Evolutionary conservation across 2,329 filamentous ascomycete genomes (phyloP), one percentile per base, ranked within the genome.

Genomic region (Boeremia lycopersici): DNA sequence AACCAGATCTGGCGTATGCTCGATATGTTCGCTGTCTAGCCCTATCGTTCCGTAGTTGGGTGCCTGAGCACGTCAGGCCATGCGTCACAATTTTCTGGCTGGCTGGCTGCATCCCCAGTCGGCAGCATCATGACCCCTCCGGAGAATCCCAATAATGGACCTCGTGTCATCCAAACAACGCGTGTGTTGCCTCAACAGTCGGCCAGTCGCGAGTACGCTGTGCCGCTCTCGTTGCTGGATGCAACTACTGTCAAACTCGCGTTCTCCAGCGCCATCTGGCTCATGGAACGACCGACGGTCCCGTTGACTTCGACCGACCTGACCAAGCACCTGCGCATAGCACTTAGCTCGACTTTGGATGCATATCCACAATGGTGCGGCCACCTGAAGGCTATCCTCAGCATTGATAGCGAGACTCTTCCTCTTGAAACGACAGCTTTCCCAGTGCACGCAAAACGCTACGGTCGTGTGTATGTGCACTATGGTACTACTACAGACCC

Each of bases 241-340:
- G 56, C 56, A 31, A 59, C 48, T 3, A 59, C 56, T 6, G 52
- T 52, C 15, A 56, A 50, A 1, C 49, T 56, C 11, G 48, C 17
- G 3, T 52, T 59, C 3, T 46, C 56, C 7, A 59, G 25, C 36
- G 48, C 56, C 19, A 19, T 56, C 15, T 56, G 48, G 56, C 56
- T 59, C 19, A 11, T 59, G 2, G 52, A 52, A 17, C 36, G 38
- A 28, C 34, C 46, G 1, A 31, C 9, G 6, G 34, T 23, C 17
- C 9, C 26, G 15, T 15, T 23, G 9, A 19, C 17, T 43, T 28
- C 33, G 34, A 15, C 11, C 3, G 15, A 44, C 15, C 10, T 52
- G 17, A 6, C 31, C 17, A 12, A n/a, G 7, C 52, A 59, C n/a
- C 29, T 56, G 6, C 40, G 48, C 40, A 12, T 12, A 47, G 19